Conservation (phyloP, 192 early-diverging fungal species). For the Umbelopsis isabellina region DNA sequence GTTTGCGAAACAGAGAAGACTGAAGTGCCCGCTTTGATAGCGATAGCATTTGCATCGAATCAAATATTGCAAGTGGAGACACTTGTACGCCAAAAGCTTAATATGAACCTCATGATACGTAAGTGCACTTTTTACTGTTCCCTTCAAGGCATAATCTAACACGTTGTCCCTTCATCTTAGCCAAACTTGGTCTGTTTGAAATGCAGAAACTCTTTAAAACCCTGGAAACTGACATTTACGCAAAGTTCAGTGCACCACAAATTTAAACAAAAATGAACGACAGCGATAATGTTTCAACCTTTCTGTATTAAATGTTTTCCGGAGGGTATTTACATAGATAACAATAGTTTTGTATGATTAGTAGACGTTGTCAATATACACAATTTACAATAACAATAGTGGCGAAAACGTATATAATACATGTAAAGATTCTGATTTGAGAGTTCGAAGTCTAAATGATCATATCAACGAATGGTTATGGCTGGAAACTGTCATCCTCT, state of each 20-base stretch:
- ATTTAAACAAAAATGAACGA: not conserved
- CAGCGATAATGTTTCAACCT: not conserved
- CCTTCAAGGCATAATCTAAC: not conserved
- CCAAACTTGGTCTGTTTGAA: constrained; percentile 40
- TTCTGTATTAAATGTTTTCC: not conserved
- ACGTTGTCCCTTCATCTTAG: constrained; percentile 19
- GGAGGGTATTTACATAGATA: constrained; percentile 8
- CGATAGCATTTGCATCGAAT: constrained; percentile 33
- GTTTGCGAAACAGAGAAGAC: constrained; percentile 25
- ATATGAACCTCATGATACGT: constrained; percentile 38
- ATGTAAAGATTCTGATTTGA: not conserved
- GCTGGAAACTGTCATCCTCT: not conserved
- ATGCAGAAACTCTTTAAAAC: constrained; percentile 37
- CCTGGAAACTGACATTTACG: constrained; percentile 1
- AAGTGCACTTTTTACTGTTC: constrained; percentile 4
- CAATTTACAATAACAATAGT: not conserved
- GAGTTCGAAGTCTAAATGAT: no score
- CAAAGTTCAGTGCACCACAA: not conserved
- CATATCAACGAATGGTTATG: not conserved
- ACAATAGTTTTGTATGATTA: not conserved
- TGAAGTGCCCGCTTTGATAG: constrained; percentile 32
- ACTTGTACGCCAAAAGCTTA: constrained; percentile 27
- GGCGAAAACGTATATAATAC: not conserved
- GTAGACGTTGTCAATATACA: not conserved
- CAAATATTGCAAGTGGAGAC: constrained; percentile 33